These are phyloP conservation scores for Pseudocercospora musae DNA, from an alignment of 2,329 filamentous ascomycete species.

Conservation along the genomic window DNA sequence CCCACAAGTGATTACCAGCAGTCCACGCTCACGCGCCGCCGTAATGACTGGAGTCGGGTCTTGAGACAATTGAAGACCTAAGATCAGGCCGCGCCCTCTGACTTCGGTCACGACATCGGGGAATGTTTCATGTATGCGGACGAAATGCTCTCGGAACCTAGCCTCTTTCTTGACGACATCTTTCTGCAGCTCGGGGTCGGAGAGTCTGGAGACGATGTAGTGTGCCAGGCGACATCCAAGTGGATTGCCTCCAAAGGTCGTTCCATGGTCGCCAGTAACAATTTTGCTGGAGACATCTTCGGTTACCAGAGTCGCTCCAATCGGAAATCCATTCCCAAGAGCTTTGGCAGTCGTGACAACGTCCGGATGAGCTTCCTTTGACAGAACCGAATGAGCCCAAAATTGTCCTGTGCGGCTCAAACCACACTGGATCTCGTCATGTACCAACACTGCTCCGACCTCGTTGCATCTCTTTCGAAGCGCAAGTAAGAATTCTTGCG, in stretches of 20 bases:
- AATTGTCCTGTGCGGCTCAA: slow-evolving; percentile 80
- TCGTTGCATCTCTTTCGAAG: slow-evolving; percentile 81
- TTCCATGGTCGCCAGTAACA: slow-evolving; percentile 80
- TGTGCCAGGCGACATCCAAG: slow-evolving; percentile 80
- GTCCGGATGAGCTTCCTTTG: slow-evolving; percentile 81
- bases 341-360: slow-evolving; percentile 94
- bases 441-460: slow-evolving; percentile 84
- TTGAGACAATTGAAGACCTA: slow-evolving; percentile 77
- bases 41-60: slow-evolving; percentile 74
- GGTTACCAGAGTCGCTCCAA: slow-evolving; percentile 74
- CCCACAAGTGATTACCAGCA: slow-evolving; percentile 89
- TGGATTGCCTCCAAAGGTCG: slow-evolving; percentile 91
- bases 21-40: slow-evolving; percentile 79
- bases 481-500: slow-evolving; percentile 75
- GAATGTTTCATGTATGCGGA: slow-evolving; percentile 56
- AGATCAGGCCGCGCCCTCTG: slow-evolving; percentile 77
- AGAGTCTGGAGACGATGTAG: slow-evolving; percentile 75
- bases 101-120: slow-evolving; percentile 74
- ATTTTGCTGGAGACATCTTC: slow-evolving; percentile 67
- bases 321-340: slow-evolving; percentile 92
- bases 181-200: slow-evolving; percentile 66
- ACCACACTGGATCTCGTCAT: slow-evolving; percentile 97
- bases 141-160: slow-evolving; percentile 58
- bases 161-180: slow-evolving; percentile 66
- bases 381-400: slow-evolving; percentile 80